Evolutionary conservation across 169 alveolate genomes (phyloP).

Genomic region (Babesia divergens): DNA sequence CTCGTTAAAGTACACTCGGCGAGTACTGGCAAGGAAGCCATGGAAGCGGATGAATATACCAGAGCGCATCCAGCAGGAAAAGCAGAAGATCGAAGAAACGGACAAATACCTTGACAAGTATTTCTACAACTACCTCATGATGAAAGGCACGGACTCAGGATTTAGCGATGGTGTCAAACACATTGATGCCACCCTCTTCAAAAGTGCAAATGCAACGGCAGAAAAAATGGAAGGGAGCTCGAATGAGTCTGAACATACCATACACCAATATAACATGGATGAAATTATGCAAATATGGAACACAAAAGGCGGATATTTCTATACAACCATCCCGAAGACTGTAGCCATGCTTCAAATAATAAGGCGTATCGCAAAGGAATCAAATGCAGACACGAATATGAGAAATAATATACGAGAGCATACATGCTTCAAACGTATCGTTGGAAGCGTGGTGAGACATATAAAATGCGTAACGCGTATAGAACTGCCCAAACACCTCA

Average conservation of each 20-base stretch:
- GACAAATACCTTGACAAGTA: constrained; percentile 18
- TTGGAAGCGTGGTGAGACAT: constrained; percentile 26
- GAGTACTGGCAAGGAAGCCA: constrained; percentile 33
- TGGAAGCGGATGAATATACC: constrained; percentile 38
- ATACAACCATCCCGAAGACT: constrained; percentile 35
- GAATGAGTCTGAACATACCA: not conserved
- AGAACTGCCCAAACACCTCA: constrained; percentile 16
- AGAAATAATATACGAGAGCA: constrained; percentile 7
- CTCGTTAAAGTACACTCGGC: constrained; percentile 15
- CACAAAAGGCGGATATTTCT: constrained; percentile 34
- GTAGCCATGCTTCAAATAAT: constrained; percentile 40
- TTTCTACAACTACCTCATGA: constrained; percentile 3
- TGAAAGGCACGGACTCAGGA: constrained; percentile 13
- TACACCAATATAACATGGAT: not conserved
- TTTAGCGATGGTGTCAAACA: constrained; percentile 7
- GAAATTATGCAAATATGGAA: constrained; percentile 35
- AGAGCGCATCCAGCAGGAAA: constrained; percentile 18
- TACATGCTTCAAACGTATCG: constrained; percentile 15
- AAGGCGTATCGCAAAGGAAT: constrained; percentile 3
- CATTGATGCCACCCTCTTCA: not conserved
- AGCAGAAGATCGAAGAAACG: constrained; percentile 8
- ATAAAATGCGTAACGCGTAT: constrained; percentile 22
- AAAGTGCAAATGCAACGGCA: not conserved
- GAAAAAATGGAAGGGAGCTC: not conserved
- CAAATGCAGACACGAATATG: not conserved